Conservation (phyloP, 2,329 filamentous ascomycete species). For the Taxawa tesnikishii region DNA sequence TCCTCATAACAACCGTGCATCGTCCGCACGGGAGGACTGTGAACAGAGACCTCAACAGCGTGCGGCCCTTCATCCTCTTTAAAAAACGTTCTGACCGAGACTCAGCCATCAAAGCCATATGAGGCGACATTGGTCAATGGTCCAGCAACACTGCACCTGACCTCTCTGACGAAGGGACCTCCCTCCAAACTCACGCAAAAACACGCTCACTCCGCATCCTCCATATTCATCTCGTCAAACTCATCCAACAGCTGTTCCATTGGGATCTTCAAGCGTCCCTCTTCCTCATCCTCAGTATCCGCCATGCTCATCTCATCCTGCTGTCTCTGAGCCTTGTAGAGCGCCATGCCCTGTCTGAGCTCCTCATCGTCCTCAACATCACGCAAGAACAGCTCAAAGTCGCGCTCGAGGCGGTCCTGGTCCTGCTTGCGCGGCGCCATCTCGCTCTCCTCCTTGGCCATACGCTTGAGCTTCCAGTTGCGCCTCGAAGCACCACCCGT, state of each 20-base stretch:
- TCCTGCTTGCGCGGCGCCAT: conserved; percentile 77
- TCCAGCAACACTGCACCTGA: no score
- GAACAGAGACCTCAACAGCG: no score
- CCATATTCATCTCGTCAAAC: conserved; percentile 76
- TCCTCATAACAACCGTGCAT: no score
- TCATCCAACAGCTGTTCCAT: conserved; percentile 65
- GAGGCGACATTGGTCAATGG: no score
- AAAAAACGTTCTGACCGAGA: no score
- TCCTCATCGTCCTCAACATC: conserved; percentile 96
- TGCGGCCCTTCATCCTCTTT: no score
- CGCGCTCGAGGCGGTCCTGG: conserved; percentile 74
- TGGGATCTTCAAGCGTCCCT: conserved; percentile 35
- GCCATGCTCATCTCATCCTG: conserved; percentile 53
- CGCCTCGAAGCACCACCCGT: conserved; percentile 37
- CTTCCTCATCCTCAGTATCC: conserved; percentile 38
- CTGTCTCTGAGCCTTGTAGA: conserved; percentile 62
- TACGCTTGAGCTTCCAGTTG: conserved; percentile 90
- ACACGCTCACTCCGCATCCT: conserved; percentile 26
- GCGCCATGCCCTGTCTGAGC: conserved; percentile 65
- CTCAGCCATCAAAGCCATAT: no score
- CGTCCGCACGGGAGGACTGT: no score
- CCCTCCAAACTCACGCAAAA: no score
- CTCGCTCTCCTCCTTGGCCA: conserved; percentile 81
- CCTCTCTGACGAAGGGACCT: no score
- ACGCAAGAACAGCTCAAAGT: conserved; percentile 94